A percentile compares a stretch with the other conserved stretches of the same genome.
phyloP scores from a whole-genome alignment of 306 rosid species.

The Calophaca sinica region DNA sequence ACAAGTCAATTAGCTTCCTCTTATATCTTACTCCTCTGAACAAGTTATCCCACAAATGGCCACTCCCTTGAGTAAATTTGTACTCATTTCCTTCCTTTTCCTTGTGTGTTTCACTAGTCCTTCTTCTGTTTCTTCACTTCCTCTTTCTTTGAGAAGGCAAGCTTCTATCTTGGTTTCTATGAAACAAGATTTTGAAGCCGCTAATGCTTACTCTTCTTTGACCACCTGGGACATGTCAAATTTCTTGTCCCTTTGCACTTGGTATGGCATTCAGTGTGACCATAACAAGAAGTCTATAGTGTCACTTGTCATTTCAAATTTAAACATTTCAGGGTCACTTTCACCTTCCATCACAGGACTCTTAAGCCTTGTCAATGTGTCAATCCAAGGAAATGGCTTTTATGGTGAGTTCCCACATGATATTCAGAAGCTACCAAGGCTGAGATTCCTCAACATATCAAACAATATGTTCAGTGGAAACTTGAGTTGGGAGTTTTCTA shows the following conservation, averaged over 20 bases:
- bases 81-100: conserved; percentile 27
- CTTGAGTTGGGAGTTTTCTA: conserved; percentile 58
- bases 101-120: conserved; percentile 43
- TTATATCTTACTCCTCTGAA: conserved; percentile 36
- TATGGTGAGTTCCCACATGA: conserved; percentile 58
- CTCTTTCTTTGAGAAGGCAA: conserved; percentile 62
- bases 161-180: conserved; percentile 76
- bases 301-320: conserved; percentile 70
- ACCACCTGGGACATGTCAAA: conserved; percentile 65
- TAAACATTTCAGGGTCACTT: conserved; percentile 66
- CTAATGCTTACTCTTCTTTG: conserved; percentile 50
- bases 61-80: conserved; percentile 38
- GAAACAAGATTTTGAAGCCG: conserved; percentile 59
- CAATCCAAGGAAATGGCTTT: conserved; percentile 61
- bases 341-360: conserved; percentile 66
- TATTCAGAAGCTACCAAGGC: conserved; percentile 54
- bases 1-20: conserved; percentile 29
- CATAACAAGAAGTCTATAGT: conserved; percentile 50
- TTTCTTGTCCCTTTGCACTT: conserved; percentile 64
- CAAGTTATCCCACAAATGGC: conserved; percentile 44
- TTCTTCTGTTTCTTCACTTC: conserved; percentile 51
- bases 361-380: conserved; percentile 52
- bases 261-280: conserved; percentile 78
- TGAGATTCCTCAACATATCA: conserved; percentile 80
- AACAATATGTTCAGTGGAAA: conserved; percentile 71